phyloP scores from a whole-genome alignment of 805 yeast species.

The Lipomyces sp. region DNA sequence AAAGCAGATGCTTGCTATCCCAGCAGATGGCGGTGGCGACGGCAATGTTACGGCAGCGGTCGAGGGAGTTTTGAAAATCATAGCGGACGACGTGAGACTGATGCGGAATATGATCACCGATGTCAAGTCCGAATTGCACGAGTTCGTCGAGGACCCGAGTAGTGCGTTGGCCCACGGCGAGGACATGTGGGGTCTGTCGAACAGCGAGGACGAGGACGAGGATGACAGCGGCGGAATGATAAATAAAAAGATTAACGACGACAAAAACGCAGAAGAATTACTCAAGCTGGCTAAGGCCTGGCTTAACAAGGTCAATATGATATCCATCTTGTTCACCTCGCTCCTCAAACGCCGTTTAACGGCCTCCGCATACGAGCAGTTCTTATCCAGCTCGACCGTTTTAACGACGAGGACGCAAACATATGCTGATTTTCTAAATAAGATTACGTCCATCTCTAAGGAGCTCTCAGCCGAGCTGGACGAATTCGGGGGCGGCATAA shows the following conservation, averaged over 20 bases:
- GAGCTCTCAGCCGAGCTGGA: not conserved
- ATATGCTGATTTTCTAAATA: constrained; percentile 3
- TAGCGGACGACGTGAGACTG: not conserved
- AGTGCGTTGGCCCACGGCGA: not conserved
- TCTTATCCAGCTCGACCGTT: not conserved
- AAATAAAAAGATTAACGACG: not conserved
- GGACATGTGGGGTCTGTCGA: constrained; percentile 4
- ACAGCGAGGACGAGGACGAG: constrained; percentile 6
- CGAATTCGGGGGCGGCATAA: constrained; percentile 14
- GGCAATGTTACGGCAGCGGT: not conserved
- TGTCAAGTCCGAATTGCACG: constrained; percentile 13
- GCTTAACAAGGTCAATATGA: constrained; percentile 6
- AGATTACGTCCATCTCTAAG: not conserved
- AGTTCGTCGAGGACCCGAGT: constrained; percentile 16
- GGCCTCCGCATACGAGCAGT: not conserved
- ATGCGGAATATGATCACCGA: constrained; percentile 7
- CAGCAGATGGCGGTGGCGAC: not conserved
- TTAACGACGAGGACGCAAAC: not conserved
- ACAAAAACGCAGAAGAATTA: not conserved
- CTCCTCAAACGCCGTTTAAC: constrained; percentile 18
- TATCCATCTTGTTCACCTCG: constrained; percentile 11
- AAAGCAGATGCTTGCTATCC: not conserved
- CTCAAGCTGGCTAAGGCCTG: constrained; percentile 8
- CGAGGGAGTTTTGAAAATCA: not conserved
- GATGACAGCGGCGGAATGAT: constrained; percentile 1